These are phyloP conservation scores for Pseudogymnoascus sp. DNA, from an alignment of 2,329 filamentous ascomycete genomes.

Conservation along the genomic window DNA sequence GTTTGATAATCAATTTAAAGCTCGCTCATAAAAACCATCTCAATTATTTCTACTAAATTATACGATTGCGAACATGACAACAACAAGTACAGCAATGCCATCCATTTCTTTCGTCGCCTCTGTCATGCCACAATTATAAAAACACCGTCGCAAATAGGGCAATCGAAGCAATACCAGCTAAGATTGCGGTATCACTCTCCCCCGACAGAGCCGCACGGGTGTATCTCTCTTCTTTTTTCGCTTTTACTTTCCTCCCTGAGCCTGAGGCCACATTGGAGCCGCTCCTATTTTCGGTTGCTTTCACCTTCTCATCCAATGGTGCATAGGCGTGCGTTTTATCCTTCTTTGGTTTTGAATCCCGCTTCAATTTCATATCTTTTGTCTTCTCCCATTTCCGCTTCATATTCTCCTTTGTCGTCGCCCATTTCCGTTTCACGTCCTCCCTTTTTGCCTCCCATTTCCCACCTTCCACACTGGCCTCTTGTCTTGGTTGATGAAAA, in stretches of 20 bases:
- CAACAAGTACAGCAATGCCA: no score
- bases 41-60: no score
- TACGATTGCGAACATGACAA: no score
- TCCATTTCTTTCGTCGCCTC: no score
- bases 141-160: not conserved
- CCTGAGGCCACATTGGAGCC: not conserved
- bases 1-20: no score
- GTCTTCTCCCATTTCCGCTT: not conserved
- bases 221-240: not conserved
- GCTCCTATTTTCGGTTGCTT: not conserved
- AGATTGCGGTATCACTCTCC: not conserved
- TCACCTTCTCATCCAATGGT: not conserved
- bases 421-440: not conserved
- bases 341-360: not conserved
- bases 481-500: not conserved
- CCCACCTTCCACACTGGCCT: not conserved
- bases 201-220: not conserved
- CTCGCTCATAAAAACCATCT: no score
- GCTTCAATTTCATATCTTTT: not conserved
- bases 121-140: no score
- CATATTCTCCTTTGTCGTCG: not conserved
- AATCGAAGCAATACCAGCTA: not conserved
- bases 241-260: not conserved
- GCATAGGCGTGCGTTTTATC: not conserved
- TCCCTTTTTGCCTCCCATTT: not conserved